Evolutionary conservation across 2,329 filamentous ascomycete genomes (phyloP).

Genomic region (Zalaria sp.): DNA sequence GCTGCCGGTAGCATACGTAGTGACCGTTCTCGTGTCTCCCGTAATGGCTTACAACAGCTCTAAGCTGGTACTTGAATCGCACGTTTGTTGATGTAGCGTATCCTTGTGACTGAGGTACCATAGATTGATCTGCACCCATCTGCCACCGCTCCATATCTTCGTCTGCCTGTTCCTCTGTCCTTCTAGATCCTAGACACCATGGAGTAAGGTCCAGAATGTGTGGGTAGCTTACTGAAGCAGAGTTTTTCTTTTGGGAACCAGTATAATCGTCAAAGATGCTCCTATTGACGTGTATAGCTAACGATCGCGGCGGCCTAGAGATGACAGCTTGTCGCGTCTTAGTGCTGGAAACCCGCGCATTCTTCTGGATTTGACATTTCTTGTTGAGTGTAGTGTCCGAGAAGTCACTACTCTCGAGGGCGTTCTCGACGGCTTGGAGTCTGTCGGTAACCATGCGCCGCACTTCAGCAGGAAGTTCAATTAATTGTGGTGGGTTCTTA

Average conservation of each 20-base stretch:
- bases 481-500: conserved; percentile 1
- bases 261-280: conserved; percentile 81
- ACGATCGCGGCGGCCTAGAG: conserved; percentile 62
- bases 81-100: conserved; percentile 7
- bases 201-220: conserved; percentile 57
- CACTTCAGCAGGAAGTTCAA: conserved; percentile 27
- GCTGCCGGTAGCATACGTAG: conserved; percentile 80
- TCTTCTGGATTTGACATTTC: conserved; percentile 34
- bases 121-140: conserved; percentile 53
- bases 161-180: conserved; percentile 23
- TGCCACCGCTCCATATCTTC: conserved; percentile 49
- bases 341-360: conserved; percentile 58
- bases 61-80: conserved; percentile 52
- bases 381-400: conserved; percentile 39
- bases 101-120: conserved; percentile 41
- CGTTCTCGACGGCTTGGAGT: conserved; percentile 52
- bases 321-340: conserved; percentile 87
- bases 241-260: conserved; percentile 70
- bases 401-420: conserved; percentile 68
- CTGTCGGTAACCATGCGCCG: conserved; percentile 33
- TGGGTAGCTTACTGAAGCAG: conserved; percentile 65
- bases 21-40: conserved; percentile 91
- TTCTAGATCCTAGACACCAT: conserved; percentile 57
- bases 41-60: conserved; percentile 76
- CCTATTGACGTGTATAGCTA: conserved; percentile 81